phyloP scores from a whole-genome alignment of 768 basidiomycete species.

The Lentinula lateritia region DNA sequence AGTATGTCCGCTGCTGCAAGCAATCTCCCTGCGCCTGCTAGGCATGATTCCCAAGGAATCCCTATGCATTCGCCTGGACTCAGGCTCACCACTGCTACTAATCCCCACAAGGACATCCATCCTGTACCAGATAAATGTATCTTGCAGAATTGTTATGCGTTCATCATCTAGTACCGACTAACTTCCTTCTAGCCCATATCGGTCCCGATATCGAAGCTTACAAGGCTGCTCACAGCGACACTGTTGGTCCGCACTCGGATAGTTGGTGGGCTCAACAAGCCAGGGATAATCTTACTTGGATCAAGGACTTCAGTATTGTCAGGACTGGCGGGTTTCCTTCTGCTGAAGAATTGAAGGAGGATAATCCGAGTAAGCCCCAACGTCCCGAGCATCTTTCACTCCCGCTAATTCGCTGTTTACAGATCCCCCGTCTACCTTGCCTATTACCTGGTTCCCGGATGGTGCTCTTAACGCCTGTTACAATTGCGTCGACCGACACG shows the following conservation, averaged over 20 bases:
- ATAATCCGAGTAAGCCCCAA: background rate
- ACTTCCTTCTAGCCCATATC: slow-evolving; percentile 49
- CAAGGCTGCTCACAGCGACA: slow-evolving; percentile 55
- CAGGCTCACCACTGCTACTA: background rate
- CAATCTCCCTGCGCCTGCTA: background rate
- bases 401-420: slow-evolving; percentile 75
- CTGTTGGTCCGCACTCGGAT: slow-evolving; percentile 73
- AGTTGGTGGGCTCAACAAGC: slow-evolving; percentile 66
- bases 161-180: slow-evolving; percentile 47
- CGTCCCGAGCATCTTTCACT: slow-evolving; percentile 43
- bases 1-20: background rate
- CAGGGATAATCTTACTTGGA: background rate
- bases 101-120: slow-evolving; percentile 1
- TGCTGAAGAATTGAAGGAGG: slow-evolving; percentile 1
- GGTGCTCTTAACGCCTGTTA: slow-evolving; percentile 90
- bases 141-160: slow-evolving; percentile 18
- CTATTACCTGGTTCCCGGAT: slow-evolving; percentile 96
- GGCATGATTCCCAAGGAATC: slow-evolving; percentile 6
- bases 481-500: slow-evolving; percentile 98
- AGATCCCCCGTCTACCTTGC: slow-evolving; percentile 80
- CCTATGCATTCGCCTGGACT: slow-evolving; percentile 1
- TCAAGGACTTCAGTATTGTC: background rate
- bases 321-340: slow-evolving; percentile 1
- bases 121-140: slow-evolving; percentile 10
- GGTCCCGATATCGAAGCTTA: slow-evolving; percentile 80